A percentile compares a stretch with the other conserved stretches of the same genome.
Conservation (phyloP, 1,284 basidiomycete species). For the Volvariella volvacea region DNA sequence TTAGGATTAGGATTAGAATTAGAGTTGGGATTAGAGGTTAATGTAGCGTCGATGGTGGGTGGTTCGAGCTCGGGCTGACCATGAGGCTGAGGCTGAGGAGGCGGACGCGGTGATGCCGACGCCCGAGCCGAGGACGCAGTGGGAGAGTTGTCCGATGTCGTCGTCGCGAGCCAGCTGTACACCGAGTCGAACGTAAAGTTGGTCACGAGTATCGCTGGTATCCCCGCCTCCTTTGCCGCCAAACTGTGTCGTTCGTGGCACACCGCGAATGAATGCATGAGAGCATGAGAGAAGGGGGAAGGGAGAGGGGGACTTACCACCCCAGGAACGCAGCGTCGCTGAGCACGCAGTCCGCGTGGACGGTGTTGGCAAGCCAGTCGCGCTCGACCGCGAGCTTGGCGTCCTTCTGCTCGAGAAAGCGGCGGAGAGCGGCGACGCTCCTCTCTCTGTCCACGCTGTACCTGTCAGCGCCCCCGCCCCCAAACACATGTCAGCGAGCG, state of each 20-base stretch:
- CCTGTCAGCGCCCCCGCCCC: conserved; percentile 26
- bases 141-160: conserved; percentile 21
- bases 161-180: conserved; percentile 65
- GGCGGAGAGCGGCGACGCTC: conserved; percentile 55
- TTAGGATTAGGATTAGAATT: too few relatives aligned
- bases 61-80: too few relatives aligned
- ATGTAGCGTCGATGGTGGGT: too few relatives aligned
- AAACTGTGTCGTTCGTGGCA: conserved; percentile 33
- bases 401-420: conserved; percentile 52
- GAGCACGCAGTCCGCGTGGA: conserved; percentile 53
- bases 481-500: too few relatives aligned
- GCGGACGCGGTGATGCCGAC: too few relatives aligned
- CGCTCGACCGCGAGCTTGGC: conserved; percentile 48
- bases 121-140: neutral
- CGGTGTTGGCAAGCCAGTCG: conserved; percentile 45
- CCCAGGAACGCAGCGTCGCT: conserved; percentile 76
- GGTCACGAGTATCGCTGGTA: conserved; percentile 67
- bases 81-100: too few relatives aligned
- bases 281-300: too few relatives aligned
- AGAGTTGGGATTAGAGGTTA: too few relatives aligned
- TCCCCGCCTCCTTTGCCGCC: conserved; percentile 53
- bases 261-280: neutral
- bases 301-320: conserved; percentile 41
- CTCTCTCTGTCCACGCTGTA: conserved; percentile 66
- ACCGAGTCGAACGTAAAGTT: conserved; percentile 82